Evolutionary conservation across 345 rosid species (phyloP).

Genomic region (Firmiana major): DNA sequence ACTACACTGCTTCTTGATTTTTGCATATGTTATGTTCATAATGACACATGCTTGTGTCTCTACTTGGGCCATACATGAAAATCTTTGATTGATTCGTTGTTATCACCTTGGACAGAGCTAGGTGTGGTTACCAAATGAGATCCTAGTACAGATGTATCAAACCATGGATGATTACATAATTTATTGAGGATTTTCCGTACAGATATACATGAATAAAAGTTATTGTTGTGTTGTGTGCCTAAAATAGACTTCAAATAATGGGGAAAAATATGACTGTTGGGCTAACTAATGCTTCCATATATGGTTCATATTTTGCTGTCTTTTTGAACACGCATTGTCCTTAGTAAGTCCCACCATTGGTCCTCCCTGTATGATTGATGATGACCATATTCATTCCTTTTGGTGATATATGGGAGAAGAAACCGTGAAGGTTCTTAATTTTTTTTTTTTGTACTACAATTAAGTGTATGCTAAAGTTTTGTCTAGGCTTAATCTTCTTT

Average conservation of each 20-base stretch:
- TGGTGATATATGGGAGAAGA: not conserved
- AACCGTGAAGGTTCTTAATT: not conserved
- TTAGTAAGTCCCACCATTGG: not conserved
- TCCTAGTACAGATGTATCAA: not conserved
- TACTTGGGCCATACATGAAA: not conserved
- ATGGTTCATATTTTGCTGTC: not conserved
- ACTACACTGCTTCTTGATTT: not conserved
- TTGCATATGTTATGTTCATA: not conserved
- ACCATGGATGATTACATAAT: not conserved
- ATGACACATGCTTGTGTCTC: conserved; percentile 2
- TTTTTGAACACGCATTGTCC: not conserved
- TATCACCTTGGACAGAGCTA: not conserved
- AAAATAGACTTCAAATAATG: not conserved
- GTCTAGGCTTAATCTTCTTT: too few relatives aligned
- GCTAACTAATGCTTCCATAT: not conserved
- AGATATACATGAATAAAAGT: not conserved
- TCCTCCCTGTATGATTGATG: not conserved
- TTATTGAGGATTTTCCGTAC: not conserved
- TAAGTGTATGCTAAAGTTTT: too few relatives aligned
- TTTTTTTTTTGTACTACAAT: too few relatives aligned
- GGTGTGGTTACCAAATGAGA: not conserved
- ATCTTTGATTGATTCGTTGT: not conserved
- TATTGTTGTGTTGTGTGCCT: not conserved
- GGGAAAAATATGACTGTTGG: not conserved
- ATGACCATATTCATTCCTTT: not conserved